Conservation (phyloP, 352 stramenopile genomes). For the Phytophthora colocasiae region DNA sequence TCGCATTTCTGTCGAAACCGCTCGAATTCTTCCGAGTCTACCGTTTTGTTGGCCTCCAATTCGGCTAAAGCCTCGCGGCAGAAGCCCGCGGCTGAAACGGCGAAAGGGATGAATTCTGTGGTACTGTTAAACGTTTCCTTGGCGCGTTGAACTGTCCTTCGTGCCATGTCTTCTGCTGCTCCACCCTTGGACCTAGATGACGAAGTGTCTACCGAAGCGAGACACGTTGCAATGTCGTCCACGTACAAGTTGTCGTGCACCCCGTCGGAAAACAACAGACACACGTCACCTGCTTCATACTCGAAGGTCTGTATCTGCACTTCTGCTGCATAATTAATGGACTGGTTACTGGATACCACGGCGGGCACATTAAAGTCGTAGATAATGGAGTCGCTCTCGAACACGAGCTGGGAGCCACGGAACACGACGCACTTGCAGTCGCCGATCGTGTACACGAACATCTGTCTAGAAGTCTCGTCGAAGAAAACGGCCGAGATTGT, state of each 20-base stretch:
- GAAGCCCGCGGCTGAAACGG: conserved; percentile 83
- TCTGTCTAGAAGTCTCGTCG: conserved; percentile 67
- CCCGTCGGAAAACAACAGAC: conserved; percentile 86
- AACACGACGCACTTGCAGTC: conserved; percentile 90
- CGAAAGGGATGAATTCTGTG: conserved; percentile 86
- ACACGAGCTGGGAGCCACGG: conserved; percentile 66
- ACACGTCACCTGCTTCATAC: conserved; percentile 82
- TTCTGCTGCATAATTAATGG: conserved; percentile 81
- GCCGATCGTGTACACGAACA: conserved; percentile 89
- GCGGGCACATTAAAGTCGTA: conserved; percentile 92
- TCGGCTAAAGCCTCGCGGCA: conserved; percentile 81
- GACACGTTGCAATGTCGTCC: conserved; percentile 76
- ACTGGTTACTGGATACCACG: conserved; percentile 86
- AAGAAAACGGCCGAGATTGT: conserved; percentile 86
- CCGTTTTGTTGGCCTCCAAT: conserved; percentile 70
- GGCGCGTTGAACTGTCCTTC: conserved; percentile 70
- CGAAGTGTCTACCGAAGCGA: conserved; percentile 38
- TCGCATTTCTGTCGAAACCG: conserved; percentile 78
- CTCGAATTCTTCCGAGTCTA: conserved; percentile 72
- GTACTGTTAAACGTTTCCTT: conserved; percentile 72
- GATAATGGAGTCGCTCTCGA: conserved; percentile 90
- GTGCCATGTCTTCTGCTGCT: conserved; percentile 80
- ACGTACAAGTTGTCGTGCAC: conserved; percentile 91
- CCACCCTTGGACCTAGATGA: conserved; percentile 34
- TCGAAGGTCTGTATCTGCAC: conserved; percentile 76